Conservation (phyloP, 2,329 filamentous ascomycete genomes). For the Ceratocystis cubensis region DNA sequence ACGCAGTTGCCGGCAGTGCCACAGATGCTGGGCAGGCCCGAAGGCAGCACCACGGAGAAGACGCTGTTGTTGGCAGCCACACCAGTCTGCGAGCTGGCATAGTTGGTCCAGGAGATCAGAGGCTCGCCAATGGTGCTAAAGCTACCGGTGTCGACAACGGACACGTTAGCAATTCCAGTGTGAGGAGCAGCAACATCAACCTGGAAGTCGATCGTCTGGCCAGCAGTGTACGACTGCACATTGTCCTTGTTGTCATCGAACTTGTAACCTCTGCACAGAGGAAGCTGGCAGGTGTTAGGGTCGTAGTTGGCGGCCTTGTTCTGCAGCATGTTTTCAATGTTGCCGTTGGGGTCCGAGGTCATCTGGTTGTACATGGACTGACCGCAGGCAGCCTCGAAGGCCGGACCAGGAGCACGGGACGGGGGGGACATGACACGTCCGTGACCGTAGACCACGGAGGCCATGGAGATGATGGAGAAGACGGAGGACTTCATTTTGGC, state of each 20-base stretch:
- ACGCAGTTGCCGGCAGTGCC: constrained; percentile 28
- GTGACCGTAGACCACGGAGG: constrained; percentile 30
- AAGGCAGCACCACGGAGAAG: constrained; percentile 33
- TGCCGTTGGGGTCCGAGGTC: constrained; percentile 30
- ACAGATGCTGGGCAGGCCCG: constrained; percentile 26
- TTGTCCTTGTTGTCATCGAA: constrained; percentile 35
- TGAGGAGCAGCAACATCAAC: constrained; percentile 34
- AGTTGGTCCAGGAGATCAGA: constrained; percentile 43
- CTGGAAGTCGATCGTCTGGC: constrained; percentile 34
- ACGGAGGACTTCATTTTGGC: constrained; percentile 20
- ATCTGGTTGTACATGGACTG: constrained; percentile 30
- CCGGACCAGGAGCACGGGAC: constrained; percentile 32
- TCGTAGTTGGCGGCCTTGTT: constrained; percentile 22
- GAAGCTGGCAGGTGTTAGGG: constrained; percentile 22
- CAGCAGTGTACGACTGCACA: constrained; percentile 33
- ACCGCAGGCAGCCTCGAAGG: constrained; percentile 35
- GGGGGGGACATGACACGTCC: constrained; percentile 34
- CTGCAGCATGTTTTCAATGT: constrained; percentile 30
- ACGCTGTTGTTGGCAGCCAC: constrained; percentile 33
- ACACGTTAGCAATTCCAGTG: constrained; percentile 41
- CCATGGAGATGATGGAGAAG: constrained; percentile 18
- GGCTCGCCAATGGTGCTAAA: constrained; percentile 41
- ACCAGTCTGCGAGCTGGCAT: constrained; percentile 36
- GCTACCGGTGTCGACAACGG: constrained; percentile 41
- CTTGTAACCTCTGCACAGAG: constrained; percentile 37